Evolutionary conservation across 352 stramenopile species (phyloP), one percentile per base, ranked within the genome.

Genomic region (Phytophthora sojae): DNA sequence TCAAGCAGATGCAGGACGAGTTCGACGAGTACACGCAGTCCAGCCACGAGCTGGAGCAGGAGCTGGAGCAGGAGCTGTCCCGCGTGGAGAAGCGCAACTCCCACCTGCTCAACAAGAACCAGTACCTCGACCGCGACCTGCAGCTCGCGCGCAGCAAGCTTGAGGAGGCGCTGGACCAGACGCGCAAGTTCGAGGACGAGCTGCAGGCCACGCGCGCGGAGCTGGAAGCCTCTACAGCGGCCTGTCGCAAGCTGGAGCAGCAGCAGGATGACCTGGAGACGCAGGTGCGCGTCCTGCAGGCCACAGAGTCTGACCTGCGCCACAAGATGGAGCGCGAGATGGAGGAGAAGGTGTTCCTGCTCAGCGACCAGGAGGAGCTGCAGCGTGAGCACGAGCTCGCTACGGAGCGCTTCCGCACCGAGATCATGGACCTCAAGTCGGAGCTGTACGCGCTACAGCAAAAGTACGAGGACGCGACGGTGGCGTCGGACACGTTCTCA

Each of bases 381-480:
- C 77, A 93, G 64, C 85, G 73, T 4, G 86, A 94, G 66, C 87
- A 96, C 64, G 87, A 95, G 50, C 73, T 96, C 56, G 88, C 82
- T 19, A 80, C 69, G 14, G 89, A 96, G 69, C 85, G 89, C 17
- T 89, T 95, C 64, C 87, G 89, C 3, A 92, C 84, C 0, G 86
- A 96, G 72, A 94, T 96, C 45, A 80, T 95, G 75, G 89, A 96
- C 64, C 83, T 96, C 61, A 91, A 96, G 67, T 94, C 86, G 53
- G 89, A 96, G 73, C 71, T 96, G 8, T 93, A 85, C 49, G 79
- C 79, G 23, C 71, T 96, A 19, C 87, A 92, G 61, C 82, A 92
- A 37, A 92, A 92, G 57, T 75, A 76, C 55, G 85, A 89, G 35
- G 75, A 72, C 11, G 62, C 57, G 3, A 73, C 62, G 35, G 50